Evolutionary conservation across 2,329 filamentous ascomycete species (phyloP), one percentile per base, ranked within the genome.

Genomic region (Paecilomyces formosus): DNA sequence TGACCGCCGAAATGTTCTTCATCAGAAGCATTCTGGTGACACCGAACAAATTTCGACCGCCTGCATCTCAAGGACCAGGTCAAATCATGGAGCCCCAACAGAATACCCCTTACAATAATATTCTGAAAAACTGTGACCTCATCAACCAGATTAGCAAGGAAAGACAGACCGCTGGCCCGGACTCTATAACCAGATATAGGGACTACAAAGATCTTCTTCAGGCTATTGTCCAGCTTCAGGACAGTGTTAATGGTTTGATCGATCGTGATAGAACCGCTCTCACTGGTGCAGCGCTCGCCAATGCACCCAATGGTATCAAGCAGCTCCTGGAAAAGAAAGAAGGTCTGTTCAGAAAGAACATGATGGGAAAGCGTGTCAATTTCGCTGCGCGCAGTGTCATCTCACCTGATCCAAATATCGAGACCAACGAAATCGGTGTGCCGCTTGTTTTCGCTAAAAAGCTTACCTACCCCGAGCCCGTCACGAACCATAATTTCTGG

Each of bases 361-460:
- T 99, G 94, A 99, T 99, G 94, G 94, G 94, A 61, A 99, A 99
- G 81, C 92, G 94, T 80, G 94, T 99, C 77, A 97, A 99, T 74
- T 97, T 94, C 72, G 94, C 94, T 55, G 94, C 94, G 39, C 88
- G 94, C 73, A 96, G 90, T 82, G 94, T 99, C 72, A 99, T 99
- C 66, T 97, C 93, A 9, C 94, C 94, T 0, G 94, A 99, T 71
- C 94, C 94, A 2, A 99, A 97, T 70, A 96, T 99, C 68, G 94
- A 99, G 74, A 97, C 94, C 18, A 97, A 96, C 73, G 94, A 99
- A 76, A 97, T 99, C 64, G 94, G 94, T 73, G 93, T 99, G 2
- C 94, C 94, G 18, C 90, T 93, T n/a, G 94, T 97, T 13, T 99
- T 99, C 73, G 94, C 94, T 1, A 91, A 87, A 72, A 97, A 96